A percentile compares a stretch with the other conserved stretches of the same genome.
phyloP scores from a whole-genome alignment of 495 filamentous ascomycete species.

The Aspergillus incahuasiensis region DNA sequence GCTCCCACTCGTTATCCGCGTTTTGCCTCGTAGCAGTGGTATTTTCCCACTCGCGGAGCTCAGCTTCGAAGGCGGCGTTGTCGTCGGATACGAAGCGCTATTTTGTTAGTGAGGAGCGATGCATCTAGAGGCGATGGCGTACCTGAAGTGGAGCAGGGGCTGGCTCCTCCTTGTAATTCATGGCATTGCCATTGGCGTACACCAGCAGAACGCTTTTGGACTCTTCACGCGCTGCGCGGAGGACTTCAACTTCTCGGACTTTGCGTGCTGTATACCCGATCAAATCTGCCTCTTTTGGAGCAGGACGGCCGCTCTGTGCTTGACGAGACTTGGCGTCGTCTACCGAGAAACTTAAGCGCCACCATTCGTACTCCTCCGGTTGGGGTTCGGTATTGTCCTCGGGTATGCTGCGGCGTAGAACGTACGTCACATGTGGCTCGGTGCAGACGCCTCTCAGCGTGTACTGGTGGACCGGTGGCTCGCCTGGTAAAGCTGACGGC shows the following conservation, averaged over 20 bases:
- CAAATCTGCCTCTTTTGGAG: constrained; percentile 31
- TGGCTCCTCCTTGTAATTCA: constrained; percentile 28
- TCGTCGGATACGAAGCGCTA: constrained; percentile 46
- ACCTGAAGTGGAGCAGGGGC: constrained; percentile 40
- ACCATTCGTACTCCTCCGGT: constrained; percentile 47
- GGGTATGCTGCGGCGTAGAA: constrained; percentile 28
- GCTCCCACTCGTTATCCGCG: constrained; percentile 1
- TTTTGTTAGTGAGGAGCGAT: constrained; percentile 9
- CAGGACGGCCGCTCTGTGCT: constrained; percentile 22
- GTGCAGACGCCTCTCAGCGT: constrained; percentile 51
- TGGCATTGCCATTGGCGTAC: constrained; percentile 47
- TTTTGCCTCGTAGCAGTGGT: background rate
- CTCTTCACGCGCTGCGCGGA: constrained; percentile 49
- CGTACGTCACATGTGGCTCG: constrained; percentile 46
- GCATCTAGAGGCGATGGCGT: constrained; percentile 6
- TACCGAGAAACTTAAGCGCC: constrained; percentile 49
- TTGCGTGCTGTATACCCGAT: constrained; percentile 43
- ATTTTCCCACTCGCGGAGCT: constrained; percentile 28
- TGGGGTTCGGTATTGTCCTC: constrained; percentile 15
- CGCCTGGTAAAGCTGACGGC: constrained; percentile 41
- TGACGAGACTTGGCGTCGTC: constrained; percentile 42
- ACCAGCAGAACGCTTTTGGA: constrained; percentile 43
- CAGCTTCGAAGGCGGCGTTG: constrained; percentile 43
- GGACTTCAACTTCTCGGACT: constrained; percentile 47
- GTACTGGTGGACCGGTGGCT: constrained; percentile 44